Evolutionary conservation across 345 rosid genomes (phyloP).

Genomic region (Punica granatum): DNA sequence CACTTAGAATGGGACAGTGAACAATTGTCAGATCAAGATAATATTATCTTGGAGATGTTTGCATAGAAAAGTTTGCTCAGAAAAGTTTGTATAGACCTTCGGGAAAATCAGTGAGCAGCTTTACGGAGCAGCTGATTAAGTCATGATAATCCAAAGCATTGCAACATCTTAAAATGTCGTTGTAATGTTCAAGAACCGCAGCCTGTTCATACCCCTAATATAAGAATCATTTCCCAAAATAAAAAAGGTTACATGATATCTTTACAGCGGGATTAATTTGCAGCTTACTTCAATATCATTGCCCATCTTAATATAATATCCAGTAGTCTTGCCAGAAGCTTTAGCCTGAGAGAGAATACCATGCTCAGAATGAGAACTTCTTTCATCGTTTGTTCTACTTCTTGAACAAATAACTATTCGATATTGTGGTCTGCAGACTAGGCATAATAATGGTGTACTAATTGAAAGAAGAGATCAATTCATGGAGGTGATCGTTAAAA

Average conservation of each 20-base stretch:
- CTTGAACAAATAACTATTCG: no score
- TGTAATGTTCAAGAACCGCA: slow-evolving; percentile 57
- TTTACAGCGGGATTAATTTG: slow-evolving; percentile 12
- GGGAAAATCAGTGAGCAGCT: slow-evolving; percentile 62
- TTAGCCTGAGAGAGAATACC: slow-evolving; percentile 51
- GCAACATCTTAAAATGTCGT: slow-evolving; percentile 60
- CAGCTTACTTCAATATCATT: slow-evolving; percentile 73
- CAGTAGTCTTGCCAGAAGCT: slow-evolving; percentile 78
- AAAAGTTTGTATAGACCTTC: slow-evolving; percentile 40
- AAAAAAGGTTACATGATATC: slow-evolving; percentile 1
- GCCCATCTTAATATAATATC: slow-evolving; percentile 48
- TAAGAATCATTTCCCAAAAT: not conserved
- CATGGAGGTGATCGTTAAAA: not conserved
- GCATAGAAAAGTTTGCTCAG: not conserved
- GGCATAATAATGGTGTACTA: not conserved
- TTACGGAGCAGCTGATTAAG: slow-evolving; percentile 72
- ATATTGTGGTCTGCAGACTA: not conserved
- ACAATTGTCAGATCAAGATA: slow-evolving; percentile 13
- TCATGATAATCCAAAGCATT: slow-evolving; percentile 95
- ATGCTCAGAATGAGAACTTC: not conserved
- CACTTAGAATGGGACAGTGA: slow-evolving; percentile 34
- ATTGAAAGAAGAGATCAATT: not conserved
- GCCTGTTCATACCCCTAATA: slow-evolving; percentile 45
- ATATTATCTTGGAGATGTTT: slow-evolving; percentile 5
- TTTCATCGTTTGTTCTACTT: not conserved